These are phyloP conservation scores for Rhytidhysteron rufulum DNA, from an alignment of 2,329 filamentous ascomycete genomes.

Conservation along the genomic window DNA sequence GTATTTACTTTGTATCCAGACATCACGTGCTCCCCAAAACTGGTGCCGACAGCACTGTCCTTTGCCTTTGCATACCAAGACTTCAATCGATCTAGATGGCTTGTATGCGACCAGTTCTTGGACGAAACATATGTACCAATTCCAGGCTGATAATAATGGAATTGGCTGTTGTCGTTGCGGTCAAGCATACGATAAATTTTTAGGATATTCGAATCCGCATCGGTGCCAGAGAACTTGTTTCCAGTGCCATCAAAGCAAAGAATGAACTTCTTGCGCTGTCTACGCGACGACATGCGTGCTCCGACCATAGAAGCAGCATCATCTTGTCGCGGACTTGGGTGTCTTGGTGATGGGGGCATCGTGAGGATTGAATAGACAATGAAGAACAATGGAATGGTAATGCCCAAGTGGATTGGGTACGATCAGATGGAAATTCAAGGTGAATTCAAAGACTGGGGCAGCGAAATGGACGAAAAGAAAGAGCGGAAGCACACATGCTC, in stretches of 20 bases:
- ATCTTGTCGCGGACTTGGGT: neutral
- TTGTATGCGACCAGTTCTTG: conserved; percentile 56
- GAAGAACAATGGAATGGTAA: too few species aligned
- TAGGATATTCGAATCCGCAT: conserved; percentile 49
- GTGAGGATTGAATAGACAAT: too few species aligned
- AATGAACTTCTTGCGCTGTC: conserved; percentile 61
- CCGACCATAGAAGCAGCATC: conserved; percentile 26
- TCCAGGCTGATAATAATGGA: conserved; percentile 44
- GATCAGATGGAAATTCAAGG: too few species aligned
- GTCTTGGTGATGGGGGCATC: conserved; percentile 12
- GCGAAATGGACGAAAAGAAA: too few species aligned
- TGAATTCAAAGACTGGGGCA: too few species aligned
- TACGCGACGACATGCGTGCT: conserved; percentile 48
- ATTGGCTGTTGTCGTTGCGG: conserved; percentile 57
- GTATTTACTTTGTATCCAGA: conserved; percentile 75
- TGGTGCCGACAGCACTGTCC: conserved; percentile 75
- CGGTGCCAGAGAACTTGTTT: conserved; percentile 40
- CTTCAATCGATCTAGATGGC: conserved; percentile 53
- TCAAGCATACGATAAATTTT: conserved; percentile 70
- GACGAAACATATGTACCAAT: conserved; percentile 71
- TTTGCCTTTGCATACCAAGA: conserved; percentile 71
- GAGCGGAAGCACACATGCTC: too few species aligned
- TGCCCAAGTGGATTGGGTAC: too few species aligned
- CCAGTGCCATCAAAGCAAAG: conserved; percentile 45
- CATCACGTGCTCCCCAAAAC: conserved; percentile 79